Percentiles rank a stretch among this genome's conserved stretches.
Evolutionary conservation across 495 filamentous ascomycete species (phyloP).

Genomic region (Achaetomiella virescens): DNA sequence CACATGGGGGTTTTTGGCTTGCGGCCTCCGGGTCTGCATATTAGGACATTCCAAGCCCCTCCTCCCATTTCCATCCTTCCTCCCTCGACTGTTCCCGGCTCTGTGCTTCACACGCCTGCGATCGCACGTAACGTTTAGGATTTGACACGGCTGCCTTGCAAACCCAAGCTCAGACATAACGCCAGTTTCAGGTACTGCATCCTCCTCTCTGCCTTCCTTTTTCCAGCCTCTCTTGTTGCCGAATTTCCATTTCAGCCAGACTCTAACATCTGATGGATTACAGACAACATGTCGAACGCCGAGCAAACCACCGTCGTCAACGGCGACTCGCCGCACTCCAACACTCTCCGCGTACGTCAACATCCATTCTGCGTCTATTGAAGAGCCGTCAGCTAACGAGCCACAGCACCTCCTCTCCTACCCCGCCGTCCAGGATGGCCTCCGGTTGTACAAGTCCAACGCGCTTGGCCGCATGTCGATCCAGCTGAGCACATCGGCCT

Average conservation of each 20-base stretch:
- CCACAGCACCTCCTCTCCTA: constrained; percentile 75
- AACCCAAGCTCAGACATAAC: neutral
- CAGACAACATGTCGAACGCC: constrained; percentile 22
- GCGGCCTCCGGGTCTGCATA: neutral
- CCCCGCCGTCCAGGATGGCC: constrained; percentile 74
- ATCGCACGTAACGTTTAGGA: neutral
- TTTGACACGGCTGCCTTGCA: neutral
- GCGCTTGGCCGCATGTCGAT: constrained; percentile 76
- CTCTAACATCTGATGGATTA: constrained; percentile 16
- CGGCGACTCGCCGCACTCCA: constrained; percentile 25
- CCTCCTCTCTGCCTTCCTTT: neutral
- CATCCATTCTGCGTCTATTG: neutral
- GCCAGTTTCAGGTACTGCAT: neutral
- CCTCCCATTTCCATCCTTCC: neutral
- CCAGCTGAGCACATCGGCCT: constrained; percentile 61
- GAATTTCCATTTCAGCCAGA: neutral
- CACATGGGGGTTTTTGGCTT: neutral
- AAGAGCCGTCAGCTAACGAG: constrained; percentile 1
- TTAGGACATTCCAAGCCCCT: constrained; percentile 7
- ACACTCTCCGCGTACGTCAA: constrained; percentile 23
- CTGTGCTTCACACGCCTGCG: neutral
- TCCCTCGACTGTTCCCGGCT: neutral
- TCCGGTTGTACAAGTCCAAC: constrained; percentile 70
- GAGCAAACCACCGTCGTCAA: constrained; percentile 18
- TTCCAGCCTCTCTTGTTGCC: neutral